Evolutionary conservation across 805 yeast genomes (phyloP), one percentile per base, ranked within the genome.

Genomic region (Suhomyces vadensis): DNA sequence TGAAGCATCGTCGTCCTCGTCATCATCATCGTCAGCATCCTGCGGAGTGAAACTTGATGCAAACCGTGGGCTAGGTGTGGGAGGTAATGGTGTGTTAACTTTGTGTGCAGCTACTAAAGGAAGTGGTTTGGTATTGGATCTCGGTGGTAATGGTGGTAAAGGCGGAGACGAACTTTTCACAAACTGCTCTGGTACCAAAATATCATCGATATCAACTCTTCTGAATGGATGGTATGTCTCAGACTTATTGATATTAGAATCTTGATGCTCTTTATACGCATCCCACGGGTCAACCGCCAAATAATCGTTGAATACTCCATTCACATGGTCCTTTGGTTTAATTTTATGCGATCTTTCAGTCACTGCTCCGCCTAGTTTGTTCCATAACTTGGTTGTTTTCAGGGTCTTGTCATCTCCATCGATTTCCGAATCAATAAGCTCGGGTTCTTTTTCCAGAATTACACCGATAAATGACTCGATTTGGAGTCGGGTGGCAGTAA

Each of bases 401-500:
- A 58, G 54, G 4, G 58, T 48, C 37, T 58, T 50, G 41, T 64
- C 70, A 24, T 56, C 36, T n/a, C 60, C 63, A 38, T 69, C 58
- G 17, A 63, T 66, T 24, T 67, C 71, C 27, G 60, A 53, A 40
- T 73, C 67, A 7, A 69, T 49, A 7, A 63, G 54, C 27, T 69
- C 67, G 25, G 67, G 75, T 52, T 55, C 71, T 60, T 55, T 69
- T 51, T 45, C 67, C 49, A 53, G 66, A 27, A 53, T 62, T 4
- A 43, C 38, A 35, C 26, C 17, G n/a, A 56, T 61, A 41, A 74
- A 54, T 0, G 73, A 60, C 37, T 72, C 75, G 5, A 75, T 50
- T 35, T 66, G 72, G 17, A 64, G 50, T 41, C 73, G 61, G 0
- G 68, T 65, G 5, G 69, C 61, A 5, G 76, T 65, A 23, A 61